Percentiles rank a stretch among this genome's conserved stretches.
Conservation (phyloP, 192 early-diverging fungal genomes). For the Pilobolus umbonatus region DNA sequence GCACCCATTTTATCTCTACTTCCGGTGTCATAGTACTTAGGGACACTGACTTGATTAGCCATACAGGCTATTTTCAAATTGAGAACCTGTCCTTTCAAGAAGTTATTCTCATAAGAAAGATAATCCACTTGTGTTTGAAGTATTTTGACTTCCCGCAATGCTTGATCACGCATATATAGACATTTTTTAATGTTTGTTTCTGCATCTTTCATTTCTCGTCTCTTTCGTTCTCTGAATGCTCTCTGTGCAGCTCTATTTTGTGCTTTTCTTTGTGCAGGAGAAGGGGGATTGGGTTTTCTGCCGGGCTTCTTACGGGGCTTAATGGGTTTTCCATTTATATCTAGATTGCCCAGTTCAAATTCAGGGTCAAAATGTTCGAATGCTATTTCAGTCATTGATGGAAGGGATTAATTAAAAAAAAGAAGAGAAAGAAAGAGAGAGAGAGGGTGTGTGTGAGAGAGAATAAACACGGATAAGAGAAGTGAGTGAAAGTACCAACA, state of each 20-base stretch:
- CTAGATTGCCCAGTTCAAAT: conserved; percentile 15
- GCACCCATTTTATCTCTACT: conserved; percentile 8
- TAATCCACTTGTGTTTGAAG: conserved; percentile 37
- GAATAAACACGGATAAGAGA: not conserved
- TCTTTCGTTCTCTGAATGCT: conserved; percentile 83
- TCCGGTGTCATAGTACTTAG: conserved; percentile 28
- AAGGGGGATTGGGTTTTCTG: conserved; percentile 54
- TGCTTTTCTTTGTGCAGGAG: conserved; percentile 52
- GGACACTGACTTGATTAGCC: conserved; percentile 23
- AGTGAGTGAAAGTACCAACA: no score
- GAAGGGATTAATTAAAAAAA: not conserved
- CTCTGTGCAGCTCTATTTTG: conserved; percentile 90
- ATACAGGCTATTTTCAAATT: conserved; percentile 27
- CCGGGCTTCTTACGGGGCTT: conserved; percentile 52
- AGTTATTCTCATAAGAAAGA: conserved; percentile 40
- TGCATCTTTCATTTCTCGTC: conserved; percentile 66
- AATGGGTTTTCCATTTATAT: conserved; percentile 30
- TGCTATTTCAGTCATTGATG: conserved; percentile 10
- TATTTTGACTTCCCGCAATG: conserved; percentile 36
- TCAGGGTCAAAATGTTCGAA: conserved; percentile 33
- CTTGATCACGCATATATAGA: conserved; percentile 51
- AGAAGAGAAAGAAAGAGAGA: conserved; percentile 7
- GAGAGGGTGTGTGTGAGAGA: conserved; percentile 5
- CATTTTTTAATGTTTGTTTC: conserved; percentile 72
- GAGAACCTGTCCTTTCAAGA: conserved; percentile 38